Conservation (phyloP, 352 stramenopile genomes). For the Globisporangium rhizosaccharum region DNA sequence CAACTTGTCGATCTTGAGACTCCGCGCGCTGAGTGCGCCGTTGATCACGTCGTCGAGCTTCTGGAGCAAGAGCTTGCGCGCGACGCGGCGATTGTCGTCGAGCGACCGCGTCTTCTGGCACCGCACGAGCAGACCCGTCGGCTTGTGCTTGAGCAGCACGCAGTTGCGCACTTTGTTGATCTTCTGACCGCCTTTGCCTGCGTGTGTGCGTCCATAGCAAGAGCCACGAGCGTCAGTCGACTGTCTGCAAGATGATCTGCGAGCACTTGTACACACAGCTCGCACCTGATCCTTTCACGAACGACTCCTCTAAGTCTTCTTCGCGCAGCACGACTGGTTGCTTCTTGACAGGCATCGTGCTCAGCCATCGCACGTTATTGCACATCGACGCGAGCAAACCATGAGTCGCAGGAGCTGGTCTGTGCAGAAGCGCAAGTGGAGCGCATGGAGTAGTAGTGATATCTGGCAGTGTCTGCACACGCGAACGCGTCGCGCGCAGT, state of each 20-base stretch:
- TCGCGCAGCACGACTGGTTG: conserved; percentile 39
- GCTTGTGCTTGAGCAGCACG: conserved; percentile 80
- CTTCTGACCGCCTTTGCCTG: conserved; percentile 85
- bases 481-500: too few species aligned
- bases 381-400: neutral
- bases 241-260: neutral
- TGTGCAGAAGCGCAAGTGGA: neutral
- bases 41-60: conserved; percentile 79
- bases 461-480: neutral
- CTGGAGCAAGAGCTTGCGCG: conserved; percentile 59
- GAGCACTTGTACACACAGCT: too few species aligned
- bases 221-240: neutral
- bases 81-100: conserved; percentile 70
- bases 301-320: conserved; percentile 71
- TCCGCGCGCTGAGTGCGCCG: conserved; percentile 48
- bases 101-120: conserved; percentile 80
- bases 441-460: neutral
- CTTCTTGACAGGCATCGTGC: conserved; percentile 1
- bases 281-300: conserved; percentile 80
- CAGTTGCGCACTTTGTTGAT: conserved; percentile 91
- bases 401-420: neutral
- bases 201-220: neutral
- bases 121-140: conserved; percentile 69
- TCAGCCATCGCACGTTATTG: conserved; percentile 1
- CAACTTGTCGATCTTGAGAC: conserved; percentile 57